A percentile compares a stretch with the other conserved stretches of the same genome.
These are phyloP conservation scores for Moesziomyces sp. DNA, from an alignment of 1,284 basidiomycete species.

Conservation along the genomic window DNA sequence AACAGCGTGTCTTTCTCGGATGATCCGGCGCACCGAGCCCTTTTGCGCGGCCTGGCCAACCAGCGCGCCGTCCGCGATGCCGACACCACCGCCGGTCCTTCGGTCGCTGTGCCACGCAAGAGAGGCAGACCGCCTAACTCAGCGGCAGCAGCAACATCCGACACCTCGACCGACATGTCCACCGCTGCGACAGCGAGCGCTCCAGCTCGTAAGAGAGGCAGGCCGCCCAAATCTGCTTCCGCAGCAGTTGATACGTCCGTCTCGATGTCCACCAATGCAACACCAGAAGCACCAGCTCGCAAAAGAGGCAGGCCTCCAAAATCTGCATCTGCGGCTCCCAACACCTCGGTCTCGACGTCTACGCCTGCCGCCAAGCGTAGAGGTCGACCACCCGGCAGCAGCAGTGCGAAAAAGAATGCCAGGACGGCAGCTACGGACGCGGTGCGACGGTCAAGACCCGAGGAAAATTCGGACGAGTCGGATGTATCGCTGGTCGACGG, in stretches of 20 bases:
- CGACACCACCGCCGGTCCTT: neutral
- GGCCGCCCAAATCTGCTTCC: neutral
- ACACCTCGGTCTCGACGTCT: constrained; percentile 1
- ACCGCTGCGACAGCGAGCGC: neutral
- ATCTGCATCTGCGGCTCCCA: constrained; percentile 8
- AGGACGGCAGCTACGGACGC: no score
- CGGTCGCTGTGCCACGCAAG: neutral
- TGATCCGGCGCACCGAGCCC: constrained; percentile 7
- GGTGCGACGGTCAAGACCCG: neutral
- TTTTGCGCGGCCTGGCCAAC: no score
- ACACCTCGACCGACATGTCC: constrained; percentile 1
- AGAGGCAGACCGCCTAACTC: constrained; percentile 1
- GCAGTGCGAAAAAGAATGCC: constrained; percentile 3
- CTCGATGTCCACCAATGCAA: no score
- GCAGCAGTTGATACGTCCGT: neutral
- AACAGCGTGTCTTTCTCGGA: constrained; percentile 27
- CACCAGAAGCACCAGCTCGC: no score
- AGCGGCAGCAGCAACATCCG: neutral
- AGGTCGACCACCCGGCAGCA: constrained; percentile 16
- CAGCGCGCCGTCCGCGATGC: no score
- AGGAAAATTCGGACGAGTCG: constrained; percentile 10
- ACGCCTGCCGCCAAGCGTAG: constrained; percentile 7
- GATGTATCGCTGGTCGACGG: constrained; percentile 43
- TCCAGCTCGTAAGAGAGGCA: neutral
- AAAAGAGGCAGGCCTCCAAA: constrained; percentile 20